These are phyloP conservation scores for Leonotis leonurus DNA, from an alignment of 257 asterid species.

Conservation along the genomic window DNA sequence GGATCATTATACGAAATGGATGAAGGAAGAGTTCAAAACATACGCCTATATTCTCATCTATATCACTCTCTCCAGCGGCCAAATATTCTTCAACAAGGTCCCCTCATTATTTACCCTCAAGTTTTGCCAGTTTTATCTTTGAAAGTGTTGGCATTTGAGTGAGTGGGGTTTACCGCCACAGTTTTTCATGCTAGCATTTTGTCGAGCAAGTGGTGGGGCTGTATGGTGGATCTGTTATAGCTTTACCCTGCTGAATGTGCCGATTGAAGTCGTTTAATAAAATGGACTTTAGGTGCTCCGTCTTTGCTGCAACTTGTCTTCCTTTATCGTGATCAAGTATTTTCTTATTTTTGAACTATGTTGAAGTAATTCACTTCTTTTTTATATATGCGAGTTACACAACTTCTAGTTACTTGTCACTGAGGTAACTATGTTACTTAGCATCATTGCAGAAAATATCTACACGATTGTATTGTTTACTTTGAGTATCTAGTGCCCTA, in stretches of 20 bases:
- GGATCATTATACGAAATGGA: constrained; percentile 50
- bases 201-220: constrained; percentile 5
- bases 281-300: background rate
- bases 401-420: background rate
- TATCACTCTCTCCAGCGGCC: constrained; percentile 95
- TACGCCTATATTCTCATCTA: constrained; percentile 79
- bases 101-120: background rate
- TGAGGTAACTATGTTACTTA: background rate
- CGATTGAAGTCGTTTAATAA: background rate
- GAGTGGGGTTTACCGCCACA: background rate
- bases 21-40: constrained; percentile 44
- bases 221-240: background rate
- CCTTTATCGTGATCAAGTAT: background rate
- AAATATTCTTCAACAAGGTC: constrained; percentile 98
- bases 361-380: background rate
- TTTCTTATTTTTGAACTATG: background rate
- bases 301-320: background rate
- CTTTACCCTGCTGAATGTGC: constrained; percentile 12
- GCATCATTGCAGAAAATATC: background rate
- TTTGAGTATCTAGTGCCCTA: background rate
- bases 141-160: no score
- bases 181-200: constrained; percentile 3
- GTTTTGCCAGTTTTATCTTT: background rate
- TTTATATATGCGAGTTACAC: no score
- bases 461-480: background rate